A percentile compares a stretch with the other conserved stretches of the same genome.
Evolutionary conservation across 2,329 filamentous ascomycete genomes (phyloP).

Genomic region (Penicillium frequentans): DNA sequence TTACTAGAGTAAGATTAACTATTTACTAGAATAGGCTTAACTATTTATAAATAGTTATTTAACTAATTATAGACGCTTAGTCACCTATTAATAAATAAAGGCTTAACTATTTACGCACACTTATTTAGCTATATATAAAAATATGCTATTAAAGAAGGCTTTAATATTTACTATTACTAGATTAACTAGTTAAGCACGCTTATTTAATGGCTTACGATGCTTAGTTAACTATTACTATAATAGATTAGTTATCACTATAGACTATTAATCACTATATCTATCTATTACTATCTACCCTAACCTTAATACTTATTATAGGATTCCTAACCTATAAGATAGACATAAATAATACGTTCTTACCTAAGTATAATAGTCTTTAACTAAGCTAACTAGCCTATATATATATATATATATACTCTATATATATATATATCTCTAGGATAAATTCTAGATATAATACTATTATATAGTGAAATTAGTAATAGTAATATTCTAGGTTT

Average conservation of each 20-base stretch:
- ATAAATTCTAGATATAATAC: neutral
- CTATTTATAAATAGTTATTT: too few relatives aligned
- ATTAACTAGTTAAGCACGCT: neutral
- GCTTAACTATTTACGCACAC: too few relatives aligned
- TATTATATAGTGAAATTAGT: neutral
- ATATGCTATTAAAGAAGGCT: neutral
- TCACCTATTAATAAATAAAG: too few relatives aligned
- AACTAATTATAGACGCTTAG: too few relatives aligned
- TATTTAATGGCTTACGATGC: neutral
- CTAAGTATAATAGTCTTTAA: neutral
- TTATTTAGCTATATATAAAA: neutral
- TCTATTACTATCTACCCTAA: neutral
- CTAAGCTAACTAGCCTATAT: neutral
- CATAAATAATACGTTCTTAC: neutral
- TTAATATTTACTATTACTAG: neutral
- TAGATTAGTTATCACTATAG: neutral
- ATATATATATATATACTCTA: neutral
- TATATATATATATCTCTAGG: neutral
- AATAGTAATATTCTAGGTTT: neutral
- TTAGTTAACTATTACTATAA: neutral
- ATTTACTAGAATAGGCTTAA: too few relatives aligned
- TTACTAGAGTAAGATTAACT: too few relatives aligned
- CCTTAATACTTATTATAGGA: neutral
- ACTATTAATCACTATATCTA: neutral
- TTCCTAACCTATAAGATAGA: neutral